Evolutionary conservation across 495 filamentous ascomycete species (phyloP).

Genomic region (Neurospora sp.): DNA sequence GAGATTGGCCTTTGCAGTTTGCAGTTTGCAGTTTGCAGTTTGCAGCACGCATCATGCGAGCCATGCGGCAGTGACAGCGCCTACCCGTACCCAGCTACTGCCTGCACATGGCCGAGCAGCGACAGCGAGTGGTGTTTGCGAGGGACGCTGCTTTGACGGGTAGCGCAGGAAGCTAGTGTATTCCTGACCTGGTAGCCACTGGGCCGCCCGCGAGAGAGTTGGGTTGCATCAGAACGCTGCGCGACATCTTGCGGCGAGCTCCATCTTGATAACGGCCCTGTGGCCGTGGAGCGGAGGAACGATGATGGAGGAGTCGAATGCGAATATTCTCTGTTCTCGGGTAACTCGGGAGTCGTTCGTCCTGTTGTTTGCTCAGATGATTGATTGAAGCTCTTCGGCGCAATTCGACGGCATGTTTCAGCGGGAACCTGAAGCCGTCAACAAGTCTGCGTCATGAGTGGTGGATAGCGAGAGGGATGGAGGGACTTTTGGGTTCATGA

Average conservation of each 20-base stretch:
- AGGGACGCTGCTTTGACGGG: neutral
- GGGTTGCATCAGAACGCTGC: neutral
- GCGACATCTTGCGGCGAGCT: neutral
- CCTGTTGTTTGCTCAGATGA: neutral
- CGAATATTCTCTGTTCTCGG: neutral
- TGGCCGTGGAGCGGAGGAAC: neutral
- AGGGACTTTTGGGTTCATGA: neutral
- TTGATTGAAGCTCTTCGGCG: neutral
- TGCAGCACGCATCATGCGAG: neutral
- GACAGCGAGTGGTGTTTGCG: neutral
- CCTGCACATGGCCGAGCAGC: neutral
- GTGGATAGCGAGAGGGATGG: neutral
- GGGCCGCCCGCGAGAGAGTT: neutral
- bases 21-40: neutral
- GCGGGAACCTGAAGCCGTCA: neutral
- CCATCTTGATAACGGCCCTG: neutral
- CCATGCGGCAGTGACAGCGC: neutral
- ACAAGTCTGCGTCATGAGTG: neutral
- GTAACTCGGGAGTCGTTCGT: neutral
- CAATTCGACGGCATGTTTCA: neutral
- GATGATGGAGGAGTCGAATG: neutral
- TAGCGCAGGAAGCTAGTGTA: neutral
- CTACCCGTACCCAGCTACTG: neutral
- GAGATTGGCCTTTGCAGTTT: neutral
- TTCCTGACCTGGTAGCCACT: neutral